phyloP scores from a whole-genome alignment of 2,329 filamentous ascomycete genomes.

The Echinosphaeria canescens region DNA sequence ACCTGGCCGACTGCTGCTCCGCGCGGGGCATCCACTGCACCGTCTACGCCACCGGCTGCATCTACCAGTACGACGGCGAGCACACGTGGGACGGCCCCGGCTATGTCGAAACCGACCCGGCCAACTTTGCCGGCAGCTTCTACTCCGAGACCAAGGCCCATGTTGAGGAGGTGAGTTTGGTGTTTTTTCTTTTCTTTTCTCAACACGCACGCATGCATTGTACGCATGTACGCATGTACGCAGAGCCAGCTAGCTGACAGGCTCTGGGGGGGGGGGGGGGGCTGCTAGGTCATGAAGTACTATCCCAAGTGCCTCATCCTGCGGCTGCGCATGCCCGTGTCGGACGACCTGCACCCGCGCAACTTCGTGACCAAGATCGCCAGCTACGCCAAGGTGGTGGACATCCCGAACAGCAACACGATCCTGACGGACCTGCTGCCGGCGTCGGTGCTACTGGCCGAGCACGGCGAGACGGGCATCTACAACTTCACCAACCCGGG shows the following conservation, averaged over 20 bases:
- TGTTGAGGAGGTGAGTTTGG: conserved; percentile 39
- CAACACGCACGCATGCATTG: too few relatives aligned
- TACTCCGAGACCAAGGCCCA: conserved; percentile 46
- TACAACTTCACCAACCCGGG: conserved; percentile 54
- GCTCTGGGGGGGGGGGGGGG: too few relatives aligned
- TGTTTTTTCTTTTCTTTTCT: too few relatives aligned
- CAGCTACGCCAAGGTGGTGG: conserved; percentile 40
- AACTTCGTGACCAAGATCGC: conserved; percentile 51
- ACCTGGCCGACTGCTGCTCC: conserved; percentile 38
- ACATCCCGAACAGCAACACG: conserved; percentile 48
- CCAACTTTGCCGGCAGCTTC: conserved; percentile 46
- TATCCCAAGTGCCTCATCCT: conserved; percentile 41
- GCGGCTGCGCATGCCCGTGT: conserved; percentile 47
- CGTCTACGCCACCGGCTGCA: conserved; percentile 45
- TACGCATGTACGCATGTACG: too few relatives aligned
- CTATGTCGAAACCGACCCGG: conserved; percentile 36
- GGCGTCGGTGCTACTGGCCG: conserved; percentile 33
- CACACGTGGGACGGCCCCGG: conserved; percentile 37
- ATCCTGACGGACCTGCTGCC: conserved; percentile 43
- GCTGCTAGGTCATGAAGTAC: conserved; percentile 30
- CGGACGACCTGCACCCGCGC: conserved; percentile 41
- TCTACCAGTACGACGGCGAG: conserved; percentile 39
- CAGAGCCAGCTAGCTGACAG: too few relatives aligned
- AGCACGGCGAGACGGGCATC: conserved; percentile 37
- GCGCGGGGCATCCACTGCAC: conserved; percentile 37